These are phyloP conservation scores for Shiraia bambusicola DNA, from an alignment of 2,329 filamentous ascomycete species.

Conservation along the genomic window DNA sequence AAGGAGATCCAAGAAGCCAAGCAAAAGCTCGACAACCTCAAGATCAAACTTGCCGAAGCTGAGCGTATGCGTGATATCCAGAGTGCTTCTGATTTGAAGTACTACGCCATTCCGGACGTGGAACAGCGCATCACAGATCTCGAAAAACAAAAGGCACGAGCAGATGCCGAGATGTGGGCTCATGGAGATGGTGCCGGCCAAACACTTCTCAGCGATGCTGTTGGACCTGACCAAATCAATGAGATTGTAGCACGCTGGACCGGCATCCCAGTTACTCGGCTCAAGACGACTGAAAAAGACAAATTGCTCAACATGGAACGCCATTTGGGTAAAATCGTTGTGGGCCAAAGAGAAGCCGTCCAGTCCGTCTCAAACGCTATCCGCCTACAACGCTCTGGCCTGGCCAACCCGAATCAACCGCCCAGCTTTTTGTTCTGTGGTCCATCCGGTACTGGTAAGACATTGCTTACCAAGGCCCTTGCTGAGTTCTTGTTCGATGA, in stretches of 20 bases:
- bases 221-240: slow-evolving; percentile 97
- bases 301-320: slow-evolving; percentile 98
- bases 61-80: slow-evolving; percentile 80
- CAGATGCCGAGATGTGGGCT: slow-evolving; percentile 66
- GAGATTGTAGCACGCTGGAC: slow-evolving; percentile 97
- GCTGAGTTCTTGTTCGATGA: slow-evolving; percentile 99
- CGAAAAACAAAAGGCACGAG: slow-evolving; percentile 75
- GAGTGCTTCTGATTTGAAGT: slow-evolving; percentile 90
- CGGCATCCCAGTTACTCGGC: slow-evolving; percentile 92
- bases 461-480: slow-evolving; percentile 90
- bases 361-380: slow-evolving; percentile 93
- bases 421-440: slow-evolving; percentile 99
- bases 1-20: slow-evolving; percentile 93
- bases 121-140: slow-evolving; percentile 76
- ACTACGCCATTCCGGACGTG: slow-evolving; percentile 95
- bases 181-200: slow-evolving; percentile 59
- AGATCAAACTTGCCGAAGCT: slow-evolving; percentile 92
- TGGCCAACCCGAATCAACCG: slow-evolving; percentile 93
- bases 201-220: slow-evolving; percentile 83
- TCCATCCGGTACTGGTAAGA: slow-evolving; percentile 97
- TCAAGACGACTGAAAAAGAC: slow-evolving; percentile 95
- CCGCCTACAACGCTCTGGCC: slow-evolving; percentile 87
- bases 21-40: slow-evolving; percentile 87
- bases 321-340: slow-evolving; percentile 77
- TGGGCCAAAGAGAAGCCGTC: slow-evolving; percentile 94